Base-by-base conservation (phyloP, 331 rosid species). In the Pyrus hybrid region DNA sequence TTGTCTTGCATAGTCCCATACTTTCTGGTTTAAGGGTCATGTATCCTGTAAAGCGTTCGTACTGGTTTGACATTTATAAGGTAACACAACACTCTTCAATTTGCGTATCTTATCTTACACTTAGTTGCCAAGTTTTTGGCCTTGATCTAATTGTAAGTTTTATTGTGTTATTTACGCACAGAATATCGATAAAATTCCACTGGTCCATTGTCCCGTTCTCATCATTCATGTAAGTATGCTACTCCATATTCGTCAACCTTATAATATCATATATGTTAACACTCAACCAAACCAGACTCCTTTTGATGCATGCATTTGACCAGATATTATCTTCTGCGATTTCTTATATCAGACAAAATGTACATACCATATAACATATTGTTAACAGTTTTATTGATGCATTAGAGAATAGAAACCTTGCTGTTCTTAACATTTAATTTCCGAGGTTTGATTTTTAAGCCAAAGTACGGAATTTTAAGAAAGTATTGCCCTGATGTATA, bases 51-150 rank as follows among this genome's bases (percentile, higher is more conserved):
- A 93, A 87, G 79, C 98, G 96, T 11, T 80, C 96, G 6, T 93
- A 90, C 85, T 93, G 96, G 96, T 93, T 93, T 45, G 98, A 93
- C 88, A 91, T 93, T 76, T 93, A 91, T 74, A 93, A 93, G 98
- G 97, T 91, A 81, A 61, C 23, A 29, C 61, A 20, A 9, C 61
- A 45, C 35, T 28, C 25, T 68, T 56, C 43, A 67, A 62, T 66
- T 51, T 2, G 26, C 53, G 66, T 67, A 61, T 66, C 14, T 13
- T 75, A 8, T 37, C 61, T 71, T 57, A 35, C 21, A 71, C 51
- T 78, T 73, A 62, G 47, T 75, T 83, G 67, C 58, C 10, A 12
- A 62, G 45, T 64, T 57, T 45, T 10, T 45, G 70, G 45, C 54
- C 74, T 65, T 60, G 35, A 64, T 81, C 67, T 79, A 77, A 83